Conservation (phyloP, 352 stramenopile genomes). For the Phytophthora pseudosyringae region DNA sequence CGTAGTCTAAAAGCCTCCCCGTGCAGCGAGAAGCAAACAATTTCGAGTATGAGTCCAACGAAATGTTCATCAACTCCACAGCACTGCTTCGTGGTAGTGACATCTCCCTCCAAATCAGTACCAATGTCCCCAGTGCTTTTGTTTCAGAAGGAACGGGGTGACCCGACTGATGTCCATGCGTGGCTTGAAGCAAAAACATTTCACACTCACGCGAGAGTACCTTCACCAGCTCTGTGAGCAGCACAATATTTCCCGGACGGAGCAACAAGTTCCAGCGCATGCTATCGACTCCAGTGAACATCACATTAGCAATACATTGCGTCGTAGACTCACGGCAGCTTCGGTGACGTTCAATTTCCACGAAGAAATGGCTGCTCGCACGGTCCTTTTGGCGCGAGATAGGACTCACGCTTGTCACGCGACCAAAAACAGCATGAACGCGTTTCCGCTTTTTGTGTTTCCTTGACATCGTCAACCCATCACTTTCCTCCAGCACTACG, state of each 20-base stretch:
- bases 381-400: slow-evolving; percentile 52
- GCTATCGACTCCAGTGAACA: slow-evolving; percentile 46
- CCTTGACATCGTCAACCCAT: background rate
- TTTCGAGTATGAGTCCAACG: slow-evolving; percentile 15
- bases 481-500: background rate
- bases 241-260: slow-evolving; percentile 40
- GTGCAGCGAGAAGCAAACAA: slow-evolving; percentile 11
- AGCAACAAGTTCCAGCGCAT: slow-evolving; percentile 62
- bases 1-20: slow-evolving; percentile 37
- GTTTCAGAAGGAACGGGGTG: background rate
- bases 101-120: slow-evolving; percentile 37
- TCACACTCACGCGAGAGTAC: slow-evolving; percentile 66
- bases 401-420: slow-evolving; percentile 59
- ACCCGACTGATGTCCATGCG: slow-evolving; percentile 4
- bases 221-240: slow-evolving; percentile 73
- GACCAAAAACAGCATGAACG: slow-evolving; percentile 52
- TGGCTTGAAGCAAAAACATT: slow-evolving; percentile 68
- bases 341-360: slow-evolving; percentile 53
- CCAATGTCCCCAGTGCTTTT: slow-evolving; percentile 18
- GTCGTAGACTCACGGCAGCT: slow-evolving; percentile 1
- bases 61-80: slow-evolving; percentile 12
- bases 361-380: slow-evolving; percentile 62
- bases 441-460: slow-evolving; percentile 45
- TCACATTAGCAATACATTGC: slow-evolving; percentile 53
- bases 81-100: background rate